Percentiles rank a stretch among this genome's conserved stretches.
Evolutionary conservation across 2,329 filamentous ascomycete genomes (phyloP).

Genomic region (Trichoderma polysporum): DNA sequence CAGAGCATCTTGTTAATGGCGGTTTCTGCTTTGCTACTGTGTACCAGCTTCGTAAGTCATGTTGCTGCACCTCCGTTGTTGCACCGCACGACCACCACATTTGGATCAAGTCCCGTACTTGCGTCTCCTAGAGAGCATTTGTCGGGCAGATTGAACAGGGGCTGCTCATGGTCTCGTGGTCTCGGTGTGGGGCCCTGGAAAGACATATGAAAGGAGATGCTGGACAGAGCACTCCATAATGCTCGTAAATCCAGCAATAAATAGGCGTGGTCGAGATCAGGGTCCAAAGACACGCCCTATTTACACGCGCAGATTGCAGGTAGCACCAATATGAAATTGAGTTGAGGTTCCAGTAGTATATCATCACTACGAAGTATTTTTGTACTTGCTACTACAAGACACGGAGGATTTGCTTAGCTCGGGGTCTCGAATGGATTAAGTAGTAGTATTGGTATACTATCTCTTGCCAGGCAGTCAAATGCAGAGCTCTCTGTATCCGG

Average conservation of each 20-base stretch:
- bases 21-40: neutral
- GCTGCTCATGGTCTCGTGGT: constrained; percentile 17
- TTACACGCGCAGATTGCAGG: neutral
- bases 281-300: neutral
- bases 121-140: constrained; percentile 5
- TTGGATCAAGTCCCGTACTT: constrained; percentile 4
- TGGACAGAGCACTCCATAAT: constrained; percentile 3
- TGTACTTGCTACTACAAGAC: neutral
- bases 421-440: neutral
- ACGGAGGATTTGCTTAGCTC: neutral
- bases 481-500: neutral
- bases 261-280: neutral
- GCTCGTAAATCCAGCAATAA: neutral
- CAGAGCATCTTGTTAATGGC: neutral
- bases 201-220: constrained; percentile 1
- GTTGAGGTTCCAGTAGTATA: neutral
- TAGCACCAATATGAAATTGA: neutral
- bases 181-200: constrained; percentile 7
- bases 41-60: neutral
- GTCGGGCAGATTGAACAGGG: constrained; percentile 1
- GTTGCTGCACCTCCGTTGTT: neutral
- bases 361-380: neutral
- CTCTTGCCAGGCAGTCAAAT: neutral
- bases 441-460: neutral
- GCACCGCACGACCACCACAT: constrained; percentile 6